Percentiles rank a stretch among this genome's conserved stretches.
Evolutionary conservation across 495 filamentous ascomycete genomes (phyloP).

Genomic region (Elasticomyces elasticus): DNA sequence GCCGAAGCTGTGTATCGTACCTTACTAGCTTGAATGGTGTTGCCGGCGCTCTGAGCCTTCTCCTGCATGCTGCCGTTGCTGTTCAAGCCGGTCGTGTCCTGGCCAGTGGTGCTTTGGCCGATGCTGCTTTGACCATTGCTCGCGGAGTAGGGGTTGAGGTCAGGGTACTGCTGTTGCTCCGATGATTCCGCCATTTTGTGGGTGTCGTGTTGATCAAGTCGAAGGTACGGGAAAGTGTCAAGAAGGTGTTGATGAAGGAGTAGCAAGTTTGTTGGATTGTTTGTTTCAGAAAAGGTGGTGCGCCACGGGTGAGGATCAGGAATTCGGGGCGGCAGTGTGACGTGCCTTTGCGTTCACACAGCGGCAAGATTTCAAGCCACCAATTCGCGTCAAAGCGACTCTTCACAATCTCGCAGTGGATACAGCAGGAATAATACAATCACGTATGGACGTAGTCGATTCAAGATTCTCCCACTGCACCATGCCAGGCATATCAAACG

Average conservation of each 20-base stretch:
- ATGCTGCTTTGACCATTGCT: constrained; percentile 5
- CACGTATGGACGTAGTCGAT: no score
- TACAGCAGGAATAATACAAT: no score
- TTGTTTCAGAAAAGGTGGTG: neutral
- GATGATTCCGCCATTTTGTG: neutral
- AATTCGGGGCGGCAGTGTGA: no score
- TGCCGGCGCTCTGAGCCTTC: constrained; percentile 21
- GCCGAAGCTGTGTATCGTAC: constrained; percentile 24
- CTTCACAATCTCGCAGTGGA: no score
- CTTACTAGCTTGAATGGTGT: constrained; percentile 30
- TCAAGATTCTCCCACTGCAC: neutral
- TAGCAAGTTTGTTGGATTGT: neutral
- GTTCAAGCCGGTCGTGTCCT: constrained; percentile 5
- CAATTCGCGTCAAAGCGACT: no score
- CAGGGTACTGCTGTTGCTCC: constrained; percentile 19
- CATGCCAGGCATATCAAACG: no score
- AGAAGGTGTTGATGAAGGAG: neutral
- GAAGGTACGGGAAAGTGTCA: no score
- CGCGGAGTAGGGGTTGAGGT: constrained; percentile 18
- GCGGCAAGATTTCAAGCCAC: no score
- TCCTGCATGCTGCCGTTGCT: constrained; percentile 1
- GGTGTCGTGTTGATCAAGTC: neutral
- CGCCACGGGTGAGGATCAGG: neutral
- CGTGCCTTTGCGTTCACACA: no score
- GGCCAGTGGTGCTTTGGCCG: no score